These are phyloP conservation scores for Fragaria ananassa DNA, from an alignment of 306 rosid genomes.

Conservation along the genomic window DNA sequence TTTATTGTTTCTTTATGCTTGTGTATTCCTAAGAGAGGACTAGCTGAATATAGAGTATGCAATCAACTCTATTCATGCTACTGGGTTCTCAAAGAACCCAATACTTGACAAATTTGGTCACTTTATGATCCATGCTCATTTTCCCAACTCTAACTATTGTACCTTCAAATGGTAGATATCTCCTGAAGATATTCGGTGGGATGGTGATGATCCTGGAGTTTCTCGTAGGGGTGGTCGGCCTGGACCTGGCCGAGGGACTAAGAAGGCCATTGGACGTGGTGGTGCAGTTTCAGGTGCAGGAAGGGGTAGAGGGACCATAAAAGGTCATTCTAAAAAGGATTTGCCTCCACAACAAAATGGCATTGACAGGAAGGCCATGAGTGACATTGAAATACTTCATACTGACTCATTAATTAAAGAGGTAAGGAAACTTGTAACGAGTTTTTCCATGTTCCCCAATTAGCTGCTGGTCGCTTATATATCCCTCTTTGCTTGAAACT, in stretches of 20 bases:
- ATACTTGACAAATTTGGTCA: not conserved
- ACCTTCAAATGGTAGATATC: slow-evolving; percentile 52
- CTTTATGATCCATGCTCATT: not conserved
- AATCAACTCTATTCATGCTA: not conserved
- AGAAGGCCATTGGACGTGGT: slow-evolving; percentile 56
- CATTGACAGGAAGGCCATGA: slow-evolving; percentile 53
- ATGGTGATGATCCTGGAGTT: slow-evolving; percentile 58
- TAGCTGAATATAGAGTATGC: not conserved
- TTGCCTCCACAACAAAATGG: slow-evolving; percentile 54
- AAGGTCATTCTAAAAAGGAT: slow-evolving; percentile 57
- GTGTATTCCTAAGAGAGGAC: not conserved
- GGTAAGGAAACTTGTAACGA: slow-evolving; percentile 38
- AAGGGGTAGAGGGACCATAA: slow-evolving; percentile 73
- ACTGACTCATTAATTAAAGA: slow-evolving; percentile 78
- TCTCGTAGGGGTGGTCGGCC: slow-evolving; percentile 48
- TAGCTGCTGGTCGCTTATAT: slow-evolving; percentile 9
- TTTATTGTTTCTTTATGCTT: not conserved
- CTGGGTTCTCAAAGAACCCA: not conserved
- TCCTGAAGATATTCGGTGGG: slow-evolving; percentile 78
- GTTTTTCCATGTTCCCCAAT: not conserved
- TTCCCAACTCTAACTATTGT: not conserved
- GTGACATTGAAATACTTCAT: slow-evolving; percentile 68
- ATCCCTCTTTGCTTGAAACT: slow-evolving; percentile 23
- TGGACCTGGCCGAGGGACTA: slow-evolving; percentile 62
- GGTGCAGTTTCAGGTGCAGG: slow-evolving; percentile 61